Evolutionary conservation across 768 basidiomycete genomes (phyloP).

Genomic region (Collybia sordida): DNA sequence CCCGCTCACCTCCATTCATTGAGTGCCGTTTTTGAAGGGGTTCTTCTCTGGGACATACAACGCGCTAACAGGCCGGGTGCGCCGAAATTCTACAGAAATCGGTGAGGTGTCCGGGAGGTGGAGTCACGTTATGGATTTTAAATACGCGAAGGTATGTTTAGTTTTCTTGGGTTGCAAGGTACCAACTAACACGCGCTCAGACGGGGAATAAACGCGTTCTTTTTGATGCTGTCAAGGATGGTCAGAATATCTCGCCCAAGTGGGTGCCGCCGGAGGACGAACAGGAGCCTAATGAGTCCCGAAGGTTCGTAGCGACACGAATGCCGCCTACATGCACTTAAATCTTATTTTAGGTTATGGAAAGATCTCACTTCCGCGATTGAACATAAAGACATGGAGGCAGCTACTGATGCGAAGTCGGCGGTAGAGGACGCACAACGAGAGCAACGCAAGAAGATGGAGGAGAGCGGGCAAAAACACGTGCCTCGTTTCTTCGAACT

Average conservation of each 20-base stretch:
- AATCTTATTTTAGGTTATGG: slow-evolving; percentile 63
- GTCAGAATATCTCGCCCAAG: slow-evolving; percentile 73
- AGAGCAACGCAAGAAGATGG: slow-evolving; percentile 70
- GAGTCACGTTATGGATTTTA: slow-evolving; percentile 89
- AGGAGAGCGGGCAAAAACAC: slow-evolving; percentile 69
- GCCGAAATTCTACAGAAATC: slow-evolving; percentile 58
- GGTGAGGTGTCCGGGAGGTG: slow-evolving; percentile 91
- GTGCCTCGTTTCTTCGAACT: slow-evolving; percentile 81
- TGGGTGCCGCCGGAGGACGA: slow-evolving; percentile 82
- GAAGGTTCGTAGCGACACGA: slow-evolving; percentile 46
- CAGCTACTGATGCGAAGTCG: slow-evolving; percentile 87
- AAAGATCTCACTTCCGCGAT: slow-evolving; percentile 82
- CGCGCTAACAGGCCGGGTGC: slow-evolving; percentile 78
- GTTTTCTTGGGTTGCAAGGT: not conserved
- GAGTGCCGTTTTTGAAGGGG: slow-evolving; percentile 49
- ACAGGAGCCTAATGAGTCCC: slow-evolving; percentile 90
- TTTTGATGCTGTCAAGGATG: slow-evolving; percentile 83
- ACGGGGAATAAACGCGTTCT: slow-evolving; percentile 69
- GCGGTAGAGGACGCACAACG: slow-evolving; percentile 91
- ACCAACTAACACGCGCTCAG: slow-evolving; percentile 29
- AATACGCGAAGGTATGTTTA: slow-evolving; percentile 56
- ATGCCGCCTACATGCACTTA: not conserved
- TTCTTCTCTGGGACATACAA: slow-evolving; percentile 99
- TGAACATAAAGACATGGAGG: slow-evolving; percentile 86
- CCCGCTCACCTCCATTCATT: too few relatives aligned